Conservation (phyloP, 768 basidiomycete genomes). For the Boletus rufocinnamomeus region DNA sequence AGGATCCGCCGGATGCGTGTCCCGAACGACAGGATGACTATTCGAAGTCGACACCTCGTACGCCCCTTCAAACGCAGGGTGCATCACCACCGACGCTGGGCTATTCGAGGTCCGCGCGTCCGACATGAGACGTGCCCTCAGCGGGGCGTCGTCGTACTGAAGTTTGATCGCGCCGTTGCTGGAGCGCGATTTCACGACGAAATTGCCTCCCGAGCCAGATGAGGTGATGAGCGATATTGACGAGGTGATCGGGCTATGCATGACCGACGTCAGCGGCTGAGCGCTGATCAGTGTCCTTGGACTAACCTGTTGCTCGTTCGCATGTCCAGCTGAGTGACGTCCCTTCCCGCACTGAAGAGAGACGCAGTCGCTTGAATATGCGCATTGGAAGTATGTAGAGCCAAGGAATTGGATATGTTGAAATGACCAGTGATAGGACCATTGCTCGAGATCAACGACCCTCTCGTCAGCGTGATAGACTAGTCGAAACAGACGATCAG, state of each 20-base stretch:
- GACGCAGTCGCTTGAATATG: conserved; percentile 32
- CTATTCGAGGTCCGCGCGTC: conserved; percentile 38
- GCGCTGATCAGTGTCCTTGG: background rate
- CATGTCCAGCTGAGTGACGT: conserved; percentile 17
- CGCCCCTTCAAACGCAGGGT: conserved; percentile 42
- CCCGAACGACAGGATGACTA: background rate
- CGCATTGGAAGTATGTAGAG: conserved; percentile 38
- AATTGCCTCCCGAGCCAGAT: conserved; percentile 29
- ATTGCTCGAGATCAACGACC: conserved; percentile 34
- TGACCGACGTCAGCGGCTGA: background rate
- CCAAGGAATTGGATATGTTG: conserved; percentile 31
- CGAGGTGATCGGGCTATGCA: conserved; percentile 21
- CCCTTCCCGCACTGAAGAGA: conserved; percentile 17
- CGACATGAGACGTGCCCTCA: conserved; percentile 34
- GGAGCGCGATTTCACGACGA: conserved; percentile 34
- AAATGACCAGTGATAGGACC: conserved; percentile 41
- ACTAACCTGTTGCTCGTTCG: conserved; percentile 27
- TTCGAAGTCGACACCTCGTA: conserved; percentile 37
- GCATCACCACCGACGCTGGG: conserved; percentile 29
- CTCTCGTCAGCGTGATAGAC: conserved; percentile 33
- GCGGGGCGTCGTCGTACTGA: conserved; percentile 33
- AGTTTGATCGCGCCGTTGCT: conserved; percentile 37
- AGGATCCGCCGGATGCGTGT: conserved; percentile 29
- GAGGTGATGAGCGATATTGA: conserved; percentile 31
- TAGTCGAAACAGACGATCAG: conserved; percentile 12